Conservation (phyloP, 2,329 filamentous ascomycete species). For the Scytalidium sp. region DNA sequence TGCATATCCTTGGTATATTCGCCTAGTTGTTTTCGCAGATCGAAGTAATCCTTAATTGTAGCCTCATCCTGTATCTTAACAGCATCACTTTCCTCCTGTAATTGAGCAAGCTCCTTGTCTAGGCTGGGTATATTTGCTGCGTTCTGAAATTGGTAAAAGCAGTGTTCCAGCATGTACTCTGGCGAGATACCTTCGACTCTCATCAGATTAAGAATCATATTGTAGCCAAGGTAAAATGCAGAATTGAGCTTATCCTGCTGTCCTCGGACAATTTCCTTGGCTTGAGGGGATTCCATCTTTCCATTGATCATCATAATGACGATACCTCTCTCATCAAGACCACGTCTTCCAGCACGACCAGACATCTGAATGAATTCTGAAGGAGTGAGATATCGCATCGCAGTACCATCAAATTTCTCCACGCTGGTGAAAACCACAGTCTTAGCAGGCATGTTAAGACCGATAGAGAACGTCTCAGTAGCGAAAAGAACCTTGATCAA, state of each 20-base stretch:
- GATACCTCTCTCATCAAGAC: conserved; percentile 94
- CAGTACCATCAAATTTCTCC: conserved; percentile 86
- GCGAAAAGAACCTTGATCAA: conserved; percentile 97
- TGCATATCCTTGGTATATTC: conserved; percentile 86
- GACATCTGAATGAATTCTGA: conserved; percentile 99
- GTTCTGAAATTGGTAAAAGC: conserved; percentile 98
- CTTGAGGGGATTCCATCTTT: conserved; percentile 91
- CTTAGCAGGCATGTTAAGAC: conserved; percentile 98
- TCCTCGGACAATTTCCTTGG: conserved; percentile 92
- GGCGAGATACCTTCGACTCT: conserved; percentile 99
- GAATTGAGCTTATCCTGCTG: conserved; percentile 97
- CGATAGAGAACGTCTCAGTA: conserved; percentile 98
- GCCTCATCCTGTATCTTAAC: conserved; percentile 82
- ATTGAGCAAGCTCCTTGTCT: conserved; percentile 76
- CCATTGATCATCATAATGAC: conserved; percentile 99
- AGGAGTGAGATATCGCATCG: conserved; percentile 79
- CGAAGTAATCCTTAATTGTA: conserved; percentile 92
- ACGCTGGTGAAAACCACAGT: conserved; percentile 99
- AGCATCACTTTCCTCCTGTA: conserved; percentile 72
- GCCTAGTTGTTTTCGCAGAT: conserved; percentile 79
- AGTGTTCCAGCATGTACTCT: conserved; percentile 97
- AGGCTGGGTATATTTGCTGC: conserved; percentile 79
- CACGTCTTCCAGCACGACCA: conserved; percentile 91
- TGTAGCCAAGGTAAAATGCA: conserved; percentile 96
- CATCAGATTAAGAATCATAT: conserved; percentile 97